Evolutionary conservation across 768 basidiomycete species (phyloP).

Genomic region (Mycena albidolilacea): DNA sequence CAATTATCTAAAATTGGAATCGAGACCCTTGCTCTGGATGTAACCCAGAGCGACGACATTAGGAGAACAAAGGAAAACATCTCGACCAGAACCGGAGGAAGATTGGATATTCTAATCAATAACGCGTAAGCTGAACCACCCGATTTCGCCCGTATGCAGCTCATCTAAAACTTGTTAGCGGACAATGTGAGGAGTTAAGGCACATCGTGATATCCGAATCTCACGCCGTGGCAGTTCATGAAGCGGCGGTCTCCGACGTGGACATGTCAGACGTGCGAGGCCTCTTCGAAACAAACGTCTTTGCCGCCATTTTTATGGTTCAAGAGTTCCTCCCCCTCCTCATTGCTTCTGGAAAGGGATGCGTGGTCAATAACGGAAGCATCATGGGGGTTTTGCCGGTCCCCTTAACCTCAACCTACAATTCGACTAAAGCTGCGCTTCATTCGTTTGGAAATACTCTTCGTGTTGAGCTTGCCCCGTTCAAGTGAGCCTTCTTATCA

Average conservation of each 20-base stretch:
- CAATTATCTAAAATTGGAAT: constrained; percentile 36
- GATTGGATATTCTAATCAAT: not conserved
- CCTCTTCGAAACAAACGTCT: constrained; percentile 1
- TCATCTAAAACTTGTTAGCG: not conserved
- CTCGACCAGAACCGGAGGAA: constrained; percentile 10
- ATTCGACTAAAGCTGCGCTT: constrained; percentile 48
- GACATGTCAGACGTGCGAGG: constrained; percentile 7
- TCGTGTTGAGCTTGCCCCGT: constrained; percentile 49
- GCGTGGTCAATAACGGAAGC: constrained; percentile 9
- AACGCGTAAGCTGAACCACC: constrained; percentile 8
- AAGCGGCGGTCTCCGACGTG: not conserved
- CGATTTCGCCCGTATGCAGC: not conserved
- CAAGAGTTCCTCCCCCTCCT: constrained; percentile 14
- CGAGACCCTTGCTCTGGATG: constrained; percentile 43
- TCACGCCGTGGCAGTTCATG: not conserved
- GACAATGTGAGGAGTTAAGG: not conserved
- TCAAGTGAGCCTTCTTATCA: constrained; percentile 37
- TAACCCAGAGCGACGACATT: constrained; percentile 32
- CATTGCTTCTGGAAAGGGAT: not conserved
- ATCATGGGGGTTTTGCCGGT: constrained; percentile 43
- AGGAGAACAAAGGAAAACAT: not conserved
- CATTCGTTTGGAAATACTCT: constrained; percentile 45
- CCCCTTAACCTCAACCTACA: constrained; percentile 46
- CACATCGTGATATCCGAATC: not conserved
- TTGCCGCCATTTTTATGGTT: constrained; percentile 13